Evolutionary conservation across 306 rosid species (phyloP), one percentile per base, ranked within the genome.

Genomic region (Prunus davidiana): DNA sequence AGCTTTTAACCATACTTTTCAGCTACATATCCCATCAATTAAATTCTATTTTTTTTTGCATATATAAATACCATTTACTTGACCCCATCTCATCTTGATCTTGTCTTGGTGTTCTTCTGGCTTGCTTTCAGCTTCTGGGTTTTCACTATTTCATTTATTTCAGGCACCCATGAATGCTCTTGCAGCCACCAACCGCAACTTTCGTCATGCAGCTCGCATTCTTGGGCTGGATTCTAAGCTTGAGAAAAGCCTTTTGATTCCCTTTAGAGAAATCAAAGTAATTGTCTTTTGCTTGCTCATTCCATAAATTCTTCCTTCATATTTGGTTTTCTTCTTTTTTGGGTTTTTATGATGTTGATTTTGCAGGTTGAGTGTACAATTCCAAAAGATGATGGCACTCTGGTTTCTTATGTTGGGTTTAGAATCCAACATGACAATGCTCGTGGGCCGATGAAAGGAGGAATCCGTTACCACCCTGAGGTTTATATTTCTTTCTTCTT

Each of bases 361-460:
- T 77, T 12, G 57, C 76, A 91, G 96, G 96, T 91, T 71, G 96
- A 91, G 67, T 91, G 96, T 41, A 91, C 91, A 38, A 91, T 91
- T 64, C 92, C 96, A 2, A 91, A 83, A 64, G 93, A 89, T 68
- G 93, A 89, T 81, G 96, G 93, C 18, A 91, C 82, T 78, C 77
- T 91, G 55, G 93, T 22, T 62, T 87, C 93, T 2, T 91, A 86
- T 70, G 89, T 91, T 20, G 96, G 96, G 45, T 91, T 87, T 45
- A 87, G 96, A 81, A 75, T 91, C 64, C 96, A 91, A 62, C 96
- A 91, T 74, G 96, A 91, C 78, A 91, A 91, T 83, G 90, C 96
- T 78, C 92, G 92, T 64, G 96, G 96, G 38, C 96, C 96, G 12
- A 91, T 91, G 96, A 91, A 89, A 70, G 96, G 96, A 34, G 96